Percentiles rank a stretch among this genome's conserved stretches.
These are phyloP conservation scores for Saccharum officinarum DNA, from an alignment of 176 grass and related monocot species.

Conservation along the genomic window DNA sequence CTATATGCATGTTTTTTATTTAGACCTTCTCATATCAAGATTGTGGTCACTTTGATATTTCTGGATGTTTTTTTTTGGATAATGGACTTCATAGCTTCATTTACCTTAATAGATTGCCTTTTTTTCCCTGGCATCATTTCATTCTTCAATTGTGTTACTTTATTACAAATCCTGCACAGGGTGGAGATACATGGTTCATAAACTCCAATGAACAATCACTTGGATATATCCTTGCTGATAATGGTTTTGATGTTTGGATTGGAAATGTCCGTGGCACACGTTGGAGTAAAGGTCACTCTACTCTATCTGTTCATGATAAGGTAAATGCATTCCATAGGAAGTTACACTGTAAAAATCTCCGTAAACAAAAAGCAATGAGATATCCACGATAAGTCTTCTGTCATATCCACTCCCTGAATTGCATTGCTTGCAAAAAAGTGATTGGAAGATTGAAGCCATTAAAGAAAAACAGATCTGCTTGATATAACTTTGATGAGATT, in stretches of 20 bases:
- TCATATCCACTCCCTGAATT: neutral
- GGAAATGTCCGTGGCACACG: constrained; percentile 86
- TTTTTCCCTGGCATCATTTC: neutral
- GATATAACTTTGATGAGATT: constrained; percentile 21
- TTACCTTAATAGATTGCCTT: neutral
- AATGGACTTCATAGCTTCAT: neutral
- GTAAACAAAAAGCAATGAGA: neutral
- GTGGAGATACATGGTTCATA: constrained; percentile 91
- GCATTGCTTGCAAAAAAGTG: neutral
- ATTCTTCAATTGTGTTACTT: constrained; percentile 14
- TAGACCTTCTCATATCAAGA: neutral
- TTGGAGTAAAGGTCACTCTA: constrained; percentile 79
- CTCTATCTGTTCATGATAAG: constrained; percentile 83
- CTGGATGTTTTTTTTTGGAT: constrained; percentile 10
- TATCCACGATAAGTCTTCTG: neutral
- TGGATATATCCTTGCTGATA: constrained; percentile 93
- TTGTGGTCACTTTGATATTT: neutral
- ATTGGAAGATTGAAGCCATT: neutral
- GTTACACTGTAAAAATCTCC: neutral
- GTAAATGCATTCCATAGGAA: constrained; percentile 33
- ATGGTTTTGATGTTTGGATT: constrained; percentile 97
- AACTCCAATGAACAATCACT: constrained; percentile 77
- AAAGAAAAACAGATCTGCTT: neutral
- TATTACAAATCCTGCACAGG: constrained; percentile 46
- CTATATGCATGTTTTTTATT: neutral